phyloP scores from a whole-genome alignment of 164 flowering plant genomes.

The Liquidambar formosana region DNA sequence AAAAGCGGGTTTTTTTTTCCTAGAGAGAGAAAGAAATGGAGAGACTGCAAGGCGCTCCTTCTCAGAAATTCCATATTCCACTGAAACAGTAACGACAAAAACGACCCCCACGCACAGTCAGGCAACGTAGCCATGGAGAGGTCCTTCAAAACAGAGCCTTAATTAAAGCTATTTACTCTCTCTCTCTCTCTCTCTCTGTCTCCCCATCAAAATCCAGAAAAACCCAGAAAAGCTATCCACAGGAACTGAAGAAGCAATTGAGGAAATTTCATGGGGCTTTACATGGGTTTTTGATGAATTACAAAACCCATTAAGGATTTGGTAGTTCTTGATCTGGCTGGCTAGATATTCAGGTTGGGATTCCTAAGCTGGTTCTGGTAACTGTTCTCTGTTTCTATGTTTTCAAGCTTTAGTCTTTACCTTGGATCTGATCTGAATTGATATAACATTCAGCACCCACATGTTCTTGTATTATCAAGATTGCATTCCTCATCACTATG shows the following conservation, averaged over 20 bases:
- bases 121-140: conserved; percentile 31
- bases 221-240: background rate
- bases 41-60: conserved; percentile 24
- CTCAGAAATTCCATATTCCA: conserved; percentile 52
- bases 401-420: background rate
- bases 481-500: background rate
- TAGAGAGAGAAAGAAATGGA: background rate
- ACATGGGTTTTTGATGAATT: conserved; percentile 37
- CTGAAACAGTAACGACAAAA: conserved; percentile 42
- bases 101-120: conserved; percentile 34
- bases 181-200: conserved; percentile 1
- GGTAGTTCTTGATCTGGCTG: conserved; percentile 10
- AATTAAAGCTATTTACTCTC: conserved; percentile 7
- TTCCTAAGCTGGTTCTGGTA: conserved; percentile 2
- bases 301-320: conserved; percentile 41
- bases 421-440: conserved; percentile 1
- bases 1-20: background rate
- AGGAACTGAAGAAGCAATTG: conserved; percentile 3
- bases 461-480: background rate
- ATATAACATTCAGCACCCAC: background rate
- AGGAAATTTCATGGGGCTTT: conserved; percentile 21
- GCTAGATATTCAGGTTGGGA: conserved; percentile 3
- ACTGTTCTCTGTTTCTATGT: background rate
- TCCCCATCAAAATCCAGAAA: background rate
- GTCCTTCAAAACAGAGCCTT: conserved; percentile 12